phyloP scores from a whole-genome alignment of 2,329 filamentous ascomycete species.

The Diplocarpon rosae region DNA sequence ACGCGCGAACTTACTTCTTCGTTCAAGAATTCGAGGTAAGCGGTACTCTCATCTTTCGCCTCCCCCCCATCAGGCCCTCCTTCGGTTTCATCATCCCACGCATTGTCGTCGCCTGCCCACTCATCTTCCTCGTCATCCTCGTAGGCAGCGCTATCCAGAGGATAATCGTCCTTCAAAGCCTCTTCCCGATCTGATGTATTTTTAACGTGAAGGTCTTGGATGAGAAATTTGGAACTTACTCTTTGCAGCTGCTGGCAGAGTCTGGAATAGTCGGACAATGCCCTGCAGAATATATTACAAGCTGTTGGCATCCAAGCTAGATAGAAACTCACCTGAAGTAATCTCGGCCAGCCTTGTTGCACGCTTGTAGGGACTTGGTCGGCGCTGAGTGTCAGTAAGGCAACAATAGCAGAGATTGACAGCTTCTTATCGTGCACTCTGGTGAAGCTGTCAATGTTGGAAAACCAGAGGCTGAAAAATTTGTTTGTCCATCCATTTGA shows the following conservation, averaged over 20 bases:
- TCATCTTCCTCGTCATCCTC: conserved; percentile 62
- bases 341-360: conserved; percentile 85
- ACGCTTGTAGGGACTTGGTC: conserved; percentile 85
- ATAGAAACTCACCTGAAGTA: conserved; percentile 45
- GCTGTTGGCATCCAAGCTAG: background rate
- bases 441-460: conserved; percentile 84
- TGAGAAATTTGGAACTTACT: conserved; percentile 40
- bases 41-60: conserved; percentile 51
- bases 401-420: conserved; percentile 85
- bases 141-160: conserved; percentile 49
- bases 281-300: conserved; percentile 34
- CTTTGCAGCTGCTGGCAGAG: conserved; percentile 75
- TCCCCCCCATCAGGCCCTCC: conserved; percentile 30
- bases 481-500: conserved; percentile 91
- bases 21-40: conserved; percentile 92
- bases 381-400: conserved; percentile 67
- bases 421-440: conserved; percentile 98
- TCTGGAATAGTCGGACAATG: conserved; percentile 83
- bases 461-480: conserved; percentile 98
- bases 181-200: conserved; percentile 66
- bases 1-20: conserved; percentile 53
- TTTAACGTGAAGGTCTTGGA: conserved; percentile 19
- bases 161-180: conserved; percentile 79
- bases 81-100: conserved; percentile 64
- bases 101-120: conserved; percentile 69